phyloP scores from a whole-genome alignment of 352 stramenopile species.

The Globisporangium radiosum region DNA sequence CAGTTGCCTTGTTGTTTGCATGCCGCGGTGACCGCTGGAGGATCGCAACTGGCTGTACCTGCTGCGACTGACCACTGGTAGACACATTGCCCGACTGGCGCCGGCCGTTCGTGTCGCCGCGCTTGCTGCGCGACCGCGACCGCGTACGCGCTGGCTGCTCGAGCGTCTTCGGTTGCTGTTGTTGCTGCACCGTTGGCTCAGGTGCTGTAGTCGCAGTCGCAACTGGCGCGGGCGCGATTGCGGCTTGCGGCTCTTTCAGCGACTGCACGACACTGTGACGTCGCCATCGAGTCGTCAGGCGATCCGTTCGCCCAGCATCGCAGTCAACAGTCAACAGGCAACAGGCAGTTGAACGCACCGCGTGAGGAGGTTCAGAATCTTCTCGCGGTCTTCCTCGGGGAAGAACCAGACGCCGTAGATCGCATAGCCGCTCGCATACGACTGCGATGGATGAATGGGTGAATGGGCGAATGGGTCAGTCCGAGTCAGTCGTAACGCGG shows the following conservation, averaged over 20 bases:
- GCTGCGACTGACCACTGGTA: slow-evolving; percentile 4
- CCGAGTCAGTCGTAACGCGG: too few relatives aligned
- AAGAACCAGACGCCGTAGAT: slow-evolving; percentile 88
- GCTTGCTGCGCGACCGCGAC: slow-evolving; percentile 48
- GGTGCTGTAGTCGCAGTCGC: not conserved
- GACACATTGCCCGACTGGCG: slow-evolving; percentile 11
- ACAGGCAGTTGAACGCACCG: slow-evolving; percentile 23
- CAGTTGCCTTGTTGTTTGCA: slow-evolving; percentile 1
- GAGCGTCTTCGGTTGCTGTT: slow-evolving; percentile 20
- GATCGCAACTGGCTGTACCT: slow-evolving; percentile 38
- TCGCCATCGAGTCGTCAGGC: too few relatives aligned
- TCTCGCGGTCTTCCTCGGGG: slow-evolving; percentile 75
- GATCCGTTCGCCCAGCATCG: too few relatives aligned
- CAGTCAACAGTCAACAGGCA: too few relatives aligned
- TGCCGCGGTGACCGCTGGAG: slow-evolving; percentile 51
- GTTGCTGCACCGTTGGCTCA: slow-evolving; percentile 15
- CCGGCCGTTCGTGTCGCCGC: slow-evolving; percentile 34
- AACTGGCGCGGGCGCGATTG: slow-evolving; percentile 3
- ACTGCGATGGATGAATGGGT: slow-evolving; percentile 10
- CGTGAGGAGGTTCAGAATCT: slow-evolving; percentile 69
- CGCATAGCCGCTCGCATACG: slow-evolving; percentile 52
- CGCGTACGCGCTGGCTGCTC: slow-evolving; percentile 22
- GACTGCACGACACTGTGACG: slow-evolving; percentile 48
- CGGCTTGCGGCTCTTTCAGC: slow-evolving; percentile 34
- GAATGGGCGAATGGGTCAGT: not conserved